Base-by-base conservation (phyloP, 1,139 yeast genomes). In the Saccharomycopsis crataegensis region DNA sequence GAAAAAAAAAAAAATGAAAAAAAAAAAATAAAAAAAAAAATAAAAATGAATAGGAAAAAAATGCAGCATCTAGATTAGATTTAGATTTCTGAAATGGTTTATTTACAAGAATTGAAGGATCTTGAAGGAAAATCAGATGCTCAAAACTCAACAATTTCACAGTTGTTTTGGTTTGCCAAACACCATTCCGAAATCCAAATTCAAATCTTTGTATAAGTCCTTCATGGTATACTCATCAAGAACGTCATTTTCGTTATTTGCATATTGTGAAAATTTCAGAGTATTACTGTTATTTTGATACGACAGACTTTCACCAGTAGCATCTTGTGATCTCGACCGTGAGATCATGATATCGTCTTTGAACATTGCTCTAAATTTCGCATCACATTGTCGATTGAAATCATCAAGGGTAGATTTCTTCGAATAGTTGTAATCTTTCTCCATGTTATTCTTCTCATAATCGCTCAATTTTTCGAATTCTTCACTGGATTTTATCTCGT, bases 151-250 rank as follows among this genome's bases (percentile, higher is more conserved):
- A n/a, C n/a, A n/a, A n/a, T n/a, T n/a, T n/a, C n/a, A n/a, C n/a
- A n/a, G n/a, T 22, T 22, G 2, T 22, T 22, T 22, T 22, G 28
- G 28, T 22, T 22, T 22, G 4, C 4, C 28, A 22, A 22, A 22
- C 28, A 51, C 53, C 17, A 46, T 38, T 14, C 44, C 46, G 36
- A 43, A 54, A 46, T 51, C 57, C 32, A 56, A 17, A n/a, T 51
- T 51, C 47, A 56, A 40, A 40, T 56, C 58, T 32, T 47, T 48
- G 22, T 50, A 56, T 41, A 56, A 46, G 37, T 56, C 58, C 37
- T 38, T 45, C 58, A 56, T 56, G 17, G 42, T 51, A 32, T 47
- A 56, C 22, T 56, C 58, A 46, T 56, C 57, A 8, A 56, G 12
- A 11, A 56, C 43, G 33, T 54, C 54, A 12, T 51, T 34, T 17